Conservation (phyloP, 1,284 basidiomycete genomes). For the Vanrija pseudolonga region DNA sequence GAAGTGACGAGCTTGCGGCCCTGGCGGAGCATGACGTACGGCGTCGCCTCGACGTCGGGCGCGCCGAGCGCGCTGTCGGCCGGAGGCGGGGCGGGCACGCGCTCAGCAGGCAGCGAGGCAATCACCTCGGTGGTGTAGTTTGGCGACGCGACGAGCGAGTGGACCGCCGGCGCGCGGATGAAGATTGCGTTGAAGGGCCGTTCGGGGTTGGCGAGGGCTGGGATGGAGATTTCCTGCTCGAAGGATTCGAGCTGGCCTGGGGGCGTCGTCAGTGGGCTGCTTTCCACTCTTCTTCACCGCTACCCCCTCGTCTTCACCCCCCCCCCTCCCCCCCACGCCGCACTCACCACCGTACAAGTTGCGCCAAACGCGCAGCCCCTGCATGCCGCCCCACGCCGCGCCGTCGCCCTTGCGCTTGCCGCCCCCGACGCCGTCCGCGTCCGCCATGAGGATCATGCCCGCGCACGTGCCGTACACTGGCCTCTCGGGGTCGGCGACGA, state of each 20-base stretch:
- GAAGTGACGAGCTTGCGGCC: slow-evolving; percentile 80
- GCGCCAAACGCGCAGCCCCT: slow-evolving; percentile 69
- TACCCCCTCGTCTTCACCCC: background rate
- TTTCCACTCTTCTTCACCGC: background rate
- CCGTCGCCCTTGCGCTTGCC: slow-evolving; percentile 56
- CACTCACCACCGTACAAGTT: slow-evolving; percentile 79
- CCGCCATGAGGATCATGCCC: slow-evolving; percentile 85
- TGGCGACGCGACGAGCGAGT: slow-evolving; percentile 21
- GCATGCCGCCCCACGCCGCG: slow-evolving; percentile 63
- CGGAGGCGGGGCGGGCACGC: slow-evolving; percentile 55
- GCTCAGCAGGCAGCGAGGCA: slow-evolving; percentile 62
- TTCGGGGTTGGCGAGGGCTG: slow-evolving; percentile 60
- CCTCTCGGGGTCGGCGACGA: slow-evolving; percentile 57
- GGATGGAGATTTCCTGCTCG: slow-evolving; percentile 68
- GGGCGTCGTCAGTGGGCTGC: background rate
- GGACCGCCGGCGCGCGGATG: slow-evolving; percentile 75
- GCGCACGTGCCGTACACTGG: slow-evolving; percentile 97
- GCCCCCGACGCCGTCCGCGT: slow-evolving; percentile 60
- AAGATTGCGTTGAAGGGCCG: slow-evolving; percentile 81
- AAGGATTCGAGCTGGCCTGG: slow-evolving; percentile 69
- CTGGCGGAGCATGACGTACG: slow-evolving; percentile 81
- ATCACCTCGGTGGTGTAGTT: slow-evolving; percentile 47
- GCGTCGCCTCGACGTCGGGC: slow-evolving; percentile 53
- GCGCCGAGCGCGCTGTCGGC: slow-evolving; percentile 37
- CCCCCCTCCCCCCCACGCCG: background rate